Base-by-base conservation (phyloP, 1,139 yeast genomes). In the Hyphopichia wangnamkhiaoensis region DNA sequence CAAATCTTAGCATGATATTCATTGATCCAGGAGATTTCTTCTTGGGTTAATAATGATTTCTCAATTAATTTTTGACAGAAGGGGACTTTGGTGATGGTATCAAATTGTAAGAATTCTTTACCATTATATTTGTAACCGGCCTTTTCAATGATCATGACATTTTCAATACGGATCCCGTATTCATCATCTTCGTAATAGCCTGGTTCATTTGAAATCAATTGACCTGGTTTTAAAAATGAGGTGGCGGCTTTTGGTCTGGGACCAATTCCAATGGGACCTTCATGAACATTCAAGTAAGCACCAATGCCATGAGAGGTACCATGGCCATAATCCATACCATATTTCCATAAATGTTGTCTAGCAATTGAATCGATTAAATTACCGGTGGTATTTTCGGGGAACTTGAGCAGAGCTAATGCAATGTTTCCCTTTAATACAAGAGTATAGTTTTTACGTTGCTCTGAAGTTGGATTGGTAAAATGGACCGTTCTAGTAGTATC, bases 271-370 rank as follows among this genome's bases (percentile, higher is more conserved):
- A 91, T 82, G 12, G 98, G 98, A 3, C 96, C 96, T 59, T 94
- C 98, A 59, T 94, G 98, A 31, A 93, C 98, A 56, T 93, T 93
- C 48, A 94, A 76, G 58, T 72, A 93, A 0, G 95, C 74, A 3
- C 97, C 98, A 37, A 94, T 82, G n/a, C 98, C 98, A 61, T 94
- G 99, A 1, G 97, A 94, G 1, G 98, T 94, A 21, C 98, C 98
- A 61, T 94, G 99, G 39, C 85, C 81, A 63, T 93, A 94, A 63
- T 94, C 97, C 40, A 93, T 71, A 1, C 97, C 97, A 38, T 80
- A 63, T 29, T 75, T 65, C 98, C 98, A 93, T 52, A 94, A 71
- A 58, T 61, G 79, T 64, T 91, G 98, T 58, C 99, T 82, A 1
- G 98, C 98, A 42, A 91, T 71, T 2, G 84, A 74, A 59, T 94